Base-by-base conservation (phyloP, 371 early-diverging fungal genomes). In the Mucor saturninus region DNA sequence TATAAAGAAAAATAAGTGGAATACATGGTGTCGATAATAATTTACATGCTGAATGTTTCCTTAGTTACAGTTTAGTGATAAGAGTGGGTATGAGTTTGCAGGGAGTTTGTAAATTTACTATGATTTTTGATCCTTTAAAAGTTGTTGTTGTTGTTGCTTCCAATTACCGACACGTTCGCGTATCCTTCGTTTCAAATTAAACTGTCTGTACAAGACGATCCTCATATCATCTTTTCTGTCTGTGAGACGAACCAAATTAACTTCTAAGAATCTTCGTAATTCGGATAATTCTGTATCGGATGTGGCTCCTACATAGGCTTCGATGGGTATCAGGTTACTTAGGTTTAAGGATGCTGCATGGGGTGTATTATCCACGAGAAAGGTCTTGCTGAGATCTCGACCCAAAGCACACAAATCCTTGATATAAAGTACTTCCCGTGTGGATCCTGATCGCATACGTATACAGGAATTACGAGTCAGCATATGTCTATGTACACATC, bases 321-420 rank as follows among this genome's bases (percentile, higher is more conserved):
- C 75, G 43, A 80, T 80, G 37, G 80, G 80, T 65, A 80, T 80
- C 39, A 75, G 59, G 54, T 80, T 80, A 51, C 77, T 77, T 35
- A 80, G 54, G 54, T 80, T 80, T 29, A 80, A 58, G n/a, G 80
- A 72, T 5, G 80, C 80, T 56, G 73, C 80, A 61, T 80, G 80
- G 15, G 80, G 80, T 32, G 77, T 71, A 56, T 80, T 80, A 45
- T 80, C 80, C 0, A 80, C 74, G 32, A 80, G 59, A 30, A 80
- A 76, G 1, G 80, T 80, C 45, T 69, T 65, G 42, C 77, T 63
- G 11, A 80, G 59, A 61, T 80, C 80, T n/a, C 80, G 73, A 13
- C 80, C 80, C 5, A 80, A 65, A 14, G 77, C 77, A 38, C 75
- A 75, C 5, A 80, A 56, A 32, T 80, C 80, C 48, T 80, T 80